Evolutionary conservation across 2,329 filamentous ascomycete species (phyloP).

Genomic region (Metarhizium humberi): DNA sequence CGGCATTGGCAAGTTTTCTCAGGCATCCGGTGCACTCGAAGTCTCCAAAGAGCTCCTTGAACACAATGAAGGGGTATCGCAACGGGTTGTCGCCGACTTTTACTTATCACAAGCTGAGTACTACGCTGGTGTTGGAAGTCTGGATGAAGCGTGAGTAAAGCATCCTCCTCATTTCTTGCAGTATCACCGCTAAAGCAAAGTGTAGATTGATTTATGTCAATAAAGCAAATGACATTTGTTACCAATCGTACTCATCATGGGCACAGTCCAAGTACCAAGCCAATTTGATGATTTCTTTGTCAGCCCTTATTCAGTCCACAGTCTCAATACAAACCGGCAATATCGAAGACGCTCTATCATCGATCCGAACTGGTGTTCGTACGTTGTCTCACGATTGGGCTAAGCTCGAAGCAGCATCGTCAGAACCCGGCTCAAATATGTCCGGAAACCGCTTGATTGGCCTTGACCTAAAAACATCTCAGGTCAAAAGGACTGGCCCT

Average conservation of each 20-base stretch:
- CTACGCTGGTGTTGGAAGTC: constrained; percentile 55
- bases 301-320: constrained; percentile 50
- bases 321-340: constrained; percentile 55
- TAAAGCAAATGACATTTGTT: constrained; percentile 30
- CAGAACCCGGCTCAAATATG: constrained; percentile 18
- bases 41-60: constrained; percentile 42
- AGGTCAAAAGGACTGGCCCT: constrained; percentile 30
- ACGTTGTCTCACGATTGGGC: constrained; percentile 47
- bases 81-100: constrained; percentile 39
- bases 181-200: not conserved
- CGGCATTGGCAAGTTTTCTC: constrained; percentile 39
- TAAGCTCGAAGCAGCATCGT: constrained; percentile 31
- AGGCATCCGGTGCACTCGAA: constrained; percentile 44
- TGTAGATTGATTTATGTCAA: constrained; percentile 21
- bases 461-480: constrained; percentile 14
- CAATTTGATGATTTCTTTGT: constrained; percentile 20
- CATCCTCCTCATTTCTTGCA: not conserved
- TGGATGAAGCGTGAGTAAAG: constrained; percentile 45
- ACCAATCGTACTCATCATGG: constrained; percentile 20
- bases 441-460: constrained; percentile 19
- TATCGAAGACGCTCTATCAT: constrained; percentile 45
- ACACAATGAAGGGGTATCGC: constrained; percentile 26
- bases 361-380: constrained; percentile 49
- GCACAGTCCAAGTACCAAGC: constrained; percentile 23
- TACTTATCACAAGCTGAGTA: constrained; percentile 70